A percentile compares a stretch with the other conserved stretches of the same genome.
Conservation (phyloP, 371 early-diverging fungal species). For the Mortierella sp. region DNA sequence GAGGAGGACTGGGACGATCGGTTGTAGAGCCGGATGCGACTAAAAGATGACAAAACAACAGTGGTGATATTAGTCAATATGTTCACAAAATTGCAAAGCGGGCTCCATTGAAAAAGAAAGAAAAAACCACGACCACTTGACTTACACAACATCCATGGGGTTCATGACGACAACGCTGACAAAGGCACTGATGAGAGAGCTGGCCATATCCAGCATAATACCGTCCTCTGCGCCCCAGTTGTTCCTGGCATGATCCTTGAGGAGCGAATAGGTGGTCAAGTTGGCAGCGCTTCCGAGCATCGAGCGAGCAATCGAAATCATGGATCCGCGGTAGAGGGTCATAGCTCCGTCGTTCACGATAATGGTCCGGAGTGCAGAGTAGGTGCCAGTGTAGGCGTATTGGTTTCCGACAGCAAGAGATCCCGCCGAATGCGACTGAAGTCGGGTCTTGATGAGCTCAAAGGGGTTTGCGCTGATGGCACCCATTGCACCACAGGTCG, state of each 20-base stretch:
- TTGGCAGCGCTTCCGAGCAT: constrained; percentile 77
- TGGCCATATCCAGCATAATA: constrained; percentile 71
- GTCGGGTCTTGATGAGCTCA: constrained; percentile 78
- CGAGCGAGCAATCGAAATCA: constrained; percentile 71
- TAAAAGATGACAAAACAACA: constrained; percentile 11
- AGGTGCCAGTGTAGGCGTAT: constrained; percentile 71
- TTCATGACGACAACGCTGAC: constrained; percentile 75
- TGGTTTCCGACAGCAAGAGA: constrained; percentile 73
- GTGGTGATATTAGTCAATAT: not conserved
- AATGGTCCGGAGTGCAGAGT: constrained; percentile 67
- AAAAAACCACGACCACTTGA: constrained; percentile 2
- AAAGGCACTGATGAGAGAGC: constrained; percentile 67
- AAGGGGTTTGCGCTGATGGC: constrained; percentile 81
- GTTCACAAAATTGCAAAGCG: too few species aligned
- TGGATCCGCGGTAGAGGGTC: constrained; percentile 67
- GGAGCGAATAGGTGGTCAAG: constrained; percentile 71
- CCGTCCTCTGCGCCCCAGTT: constrained; percentile 70
- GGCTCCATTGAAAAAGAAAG: not conserved
- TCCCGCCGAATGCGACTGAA: constrained; percentile 67
- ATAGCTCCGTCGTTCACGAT: constrained; percentile 64
- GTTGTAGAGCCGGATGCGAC: constrained; percentile 78
- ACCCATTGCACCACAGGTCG: constrained; percentile 79
- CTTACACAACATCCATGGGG: constrained; percentile 78
- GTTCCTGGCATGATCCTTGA: constrained; percentile 72
- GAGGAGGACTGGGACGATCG: constrained; percentile 68